Conservation (phyloP, 257 asterid species). For the Dorcoceras hygrometricum region DNA sequence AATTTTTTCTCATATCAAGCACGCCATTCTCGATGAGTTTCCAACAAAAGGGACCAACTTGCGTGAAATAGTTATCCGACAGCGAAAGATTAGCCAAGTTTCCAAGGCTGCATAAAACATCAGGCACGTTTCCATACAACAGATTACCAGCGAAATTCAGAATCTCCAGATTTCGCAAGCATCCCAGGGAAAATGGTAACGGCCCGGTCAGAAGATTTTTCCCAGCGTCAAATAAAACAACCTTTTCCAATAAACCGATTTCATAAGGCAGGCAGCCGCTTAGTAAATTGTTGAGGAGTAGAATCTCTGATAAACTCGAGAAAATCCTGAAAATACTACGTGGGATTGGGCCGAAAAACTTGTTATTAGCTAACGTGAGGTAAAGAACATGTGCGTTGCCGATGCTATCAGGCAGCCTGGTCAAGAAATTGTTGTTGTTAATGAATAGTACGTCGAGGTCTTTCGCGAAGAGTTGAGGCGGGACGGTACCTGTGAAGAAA, state of each 20-base stretch:
- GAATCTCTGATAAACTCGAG: conserved; percentile 38
- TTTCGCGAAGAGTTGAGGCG: conserved; percentile 49
- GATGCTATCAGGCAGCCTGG: conserved; percentile 45
- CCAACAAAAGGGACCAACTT: conserved; percentile 53
- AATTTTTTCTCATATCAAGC: conserved; percentile 58
- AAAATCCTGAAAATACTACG: conserved; percentile 32
- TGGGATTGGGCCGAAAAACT: conserved; percentile 67
- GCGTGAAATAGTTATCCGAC: conserved; percentile 55
- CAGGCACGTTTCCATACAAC: conserved; percentile 59
- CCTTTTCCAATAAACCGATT: conserved; percentile 46
- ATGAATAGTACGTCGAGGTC: conserved; percentile 55
- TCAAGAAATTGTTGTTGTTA: conserved; percentile 59
- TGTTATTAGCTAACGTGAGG: conserved; percentile 71
- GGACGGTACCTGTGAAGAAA: conserved; percentile 59
- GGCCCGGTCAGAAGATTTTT: conserved; percentile 56
- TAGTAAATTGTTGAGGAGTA: conserved; percentile 53
- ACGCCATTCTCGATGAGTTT: conserved; percentile 45
- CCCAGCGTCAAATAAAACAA: conserved; percentile 53
- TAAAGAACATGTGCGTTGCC: conserved; percentile 28
- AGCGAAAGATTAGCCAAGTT: conserved; percentile 50
- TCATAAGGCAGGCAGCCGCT: conserved; percentile 67
- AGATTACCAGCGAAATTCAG: conserved; percentile 56
- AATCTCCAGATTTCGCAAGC: conserved; percentile 49
- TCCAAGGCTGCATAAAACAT: conserved; percentile 45
- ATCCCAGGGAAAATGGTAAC: conserved; percentile 55